Evolutionary conservation across 352 stramenopile species (phyloP).

Genomic region (Globisporangium paroecandrum): DNA sequence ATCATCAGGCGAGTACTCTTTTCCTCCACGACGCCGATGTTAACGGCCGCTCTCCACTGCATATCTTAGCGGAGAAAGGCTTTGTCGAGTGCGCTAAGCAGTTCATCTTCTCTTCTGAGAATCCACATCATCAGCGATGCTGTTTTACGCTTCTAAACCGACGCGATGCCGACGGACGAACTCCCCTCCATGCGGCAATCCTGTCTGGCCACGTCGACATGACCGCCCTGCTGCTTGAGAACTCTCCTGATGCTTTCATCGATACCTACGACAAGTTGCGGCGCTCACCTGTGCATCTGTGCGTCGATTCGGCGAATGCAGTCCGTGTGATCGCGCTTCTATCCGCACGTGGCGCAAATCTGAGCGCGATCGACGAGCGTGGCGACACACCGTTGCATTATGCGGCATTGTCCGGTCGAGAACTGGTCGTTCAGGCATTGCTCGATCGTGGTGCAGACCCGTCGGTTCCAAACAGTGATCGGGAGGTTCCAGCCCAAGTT

Average conservation of each 20-base stretch:
- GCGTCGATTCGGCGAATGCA: conserved; percentile 25
- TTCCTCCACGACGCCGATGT: conserved; percentile 31
- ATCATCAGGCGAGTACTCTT: neutral
- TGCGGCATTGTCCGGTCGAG: conserved; percentile 48
- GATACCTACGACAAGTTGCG: conserved; percentile 33
- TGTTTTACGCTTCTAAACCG: conserved; percentile 24
- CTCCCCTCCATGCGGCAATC: conserved; percentile 42
- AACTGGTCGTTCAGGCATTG: conserved; percentile 32
- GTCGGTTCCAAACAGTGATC: conserved; percentile 52
- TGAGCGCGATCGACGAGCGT: conserved; percentile 53
- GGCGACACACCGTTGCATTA: conserved; percentile 72
- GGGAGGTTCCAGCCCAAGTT: conserved; percentile 48
- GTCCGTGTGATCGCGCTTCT: conserved; percentile 24
- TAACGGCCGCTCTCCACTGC: conserved; percentile 36
- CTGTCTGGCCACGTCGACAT: conserved; percentile 30
- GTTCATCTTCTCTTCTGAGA: conserved; percentile 25
- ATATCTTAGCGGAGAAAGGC: conserved; percentile 39
- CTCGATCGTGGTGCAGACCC: conserved; percentile 45
- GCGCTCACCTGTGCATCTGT: conserved; percentile 37
- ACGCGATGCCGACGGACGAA: conserved; percentile 26
- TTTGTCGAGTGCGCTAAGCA: conserved; percentile 53
- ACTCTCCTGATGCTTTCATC: conserved; percentile 15
- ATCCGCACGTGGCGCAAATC: conserved; percentile 28
- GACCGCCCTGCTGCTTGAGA: conserved; percentile 27
- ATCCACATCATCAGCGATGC: conserved; percentile 11